Conservation (phyloP, 2,329 filamentous ascomycete genomes). For the Trichoderma lentiforme region DNA sequence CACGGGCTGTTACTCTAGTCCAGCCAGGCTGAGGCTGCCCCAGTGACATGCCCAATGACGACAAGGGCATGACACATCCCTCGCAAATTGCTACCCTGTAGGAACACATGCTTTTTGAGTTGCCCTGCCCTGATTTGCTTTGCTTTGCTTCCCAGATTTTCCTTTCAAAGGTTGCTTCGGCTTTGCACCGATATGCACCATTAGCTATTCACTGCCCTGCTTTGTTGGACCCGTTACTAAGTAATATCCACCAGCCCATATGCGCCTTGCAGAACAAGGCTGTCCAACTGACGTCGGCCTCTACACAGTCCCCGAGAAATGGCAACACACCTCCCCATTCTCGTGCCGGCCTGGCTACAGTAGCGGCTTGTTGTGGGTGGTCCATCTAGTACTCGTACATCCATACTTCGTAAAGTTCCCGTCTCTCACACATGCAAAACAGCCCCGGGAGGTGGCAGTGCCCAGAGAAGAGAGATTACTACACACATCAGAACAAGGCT, state of each 20-base stretch:
- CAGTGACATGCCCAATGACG: not conserved
- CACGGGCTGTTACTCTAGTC: not conserved
- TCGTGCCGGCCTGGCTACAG: not conserved
- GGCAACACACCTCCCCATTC: not conserved
- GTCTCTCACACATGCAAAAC: not conserved
- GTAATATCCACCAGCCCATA: not conserved
- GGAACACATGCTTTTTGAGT: not conserved
- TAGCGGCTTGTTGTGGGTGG: not conserved
- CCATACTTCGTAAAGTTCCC: not conserved
- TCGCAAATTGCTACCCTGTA: conserved; percentile 2
- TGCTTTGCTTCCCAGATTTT: not conserved
- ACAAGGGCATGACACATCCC: not conserved
- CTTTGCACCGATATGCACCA: not conserved
- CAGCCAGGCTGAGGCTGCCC: not conserved
- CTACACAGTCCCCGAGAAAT: not conserved
- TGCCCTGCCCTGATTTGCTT: not conserved
- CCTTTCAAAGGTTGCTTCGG: not conserved
- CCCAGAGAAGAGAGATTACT: not conserved
- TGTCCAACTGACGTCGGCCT: not conserved
- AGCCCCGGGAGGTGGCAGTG: not conserved
- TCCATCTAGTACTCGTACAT: not conserved
- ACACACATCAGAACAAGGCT: not conserved
- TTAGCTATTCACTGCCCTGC: not conserved
- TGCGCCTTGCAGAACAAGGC: not conserved
- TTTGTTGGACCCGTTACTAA: not conserved